Conservation (phyloP, 148 eudicot genomes). For the Suaeda aralocaspica region DNA sequence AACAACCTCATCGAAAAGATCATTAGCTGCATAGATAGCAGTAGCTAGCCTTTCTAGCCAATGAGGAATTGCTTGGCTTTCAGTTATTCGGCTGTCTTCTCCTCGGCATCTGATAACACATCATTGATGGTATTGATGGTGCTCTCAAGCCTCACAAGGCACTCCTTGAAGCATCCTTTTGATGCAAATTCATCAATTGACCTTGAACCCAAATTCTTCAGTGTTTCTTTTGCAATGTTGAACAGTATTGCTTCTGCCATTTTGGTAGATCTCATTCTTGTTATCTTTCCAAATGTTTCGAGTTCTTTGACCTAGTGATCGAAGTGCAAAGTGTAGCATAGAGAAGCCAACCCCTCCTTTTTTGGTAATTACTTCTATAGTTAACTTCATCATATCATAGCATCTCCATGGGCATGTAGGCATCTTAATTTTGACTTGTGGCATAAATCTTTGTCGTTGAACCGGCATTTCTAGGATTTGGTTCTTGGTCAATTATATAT, state of each 20-base stretch:
- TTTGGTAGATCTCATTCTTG: background rate
- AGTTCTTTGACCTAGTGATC: too few relatives aligned
- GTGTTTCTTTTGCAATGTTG: constrained; percentile 4
- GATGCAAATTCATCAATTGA: constrained; percentile 22
- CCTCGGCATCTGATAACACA: constrained; percentile 32
- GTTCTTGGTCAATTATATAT: too few relatives aligned
- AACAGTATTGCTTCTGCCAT: constrained; percentile 30
- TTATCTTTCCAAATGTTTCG: too few relatives aligned
- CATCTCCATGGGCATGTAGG: too few relatives aligned
- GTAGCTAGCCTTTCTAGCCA: constrained; percentile 27
- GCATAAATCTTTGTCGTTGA: too few relatives aligned
- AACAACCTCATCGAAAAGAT: constrained; percentile 27
- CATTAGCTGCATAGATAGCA: constrained; percentile 26
- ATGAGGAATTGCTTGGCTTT: constrained; percentile 9
- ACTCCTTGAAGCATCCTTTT: constrained; percentile 15
- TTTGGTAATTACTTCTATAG: too few relatives aligned
- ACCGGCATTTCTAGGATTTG: too few relatives aligned
- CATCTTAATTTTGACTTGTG: too few relatives aligned
- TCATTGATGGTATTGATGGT: constrained; percentile 19
- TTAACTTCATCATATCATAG: too few relatives aligned
- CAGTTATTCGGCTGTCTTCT: constrained; percentile 5
- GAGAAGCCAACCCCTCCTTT: too few relatives aligned
- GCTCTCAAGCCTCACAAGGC: constrained; percentile 16
- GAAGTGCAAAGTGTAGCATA: too few relatives aligned
- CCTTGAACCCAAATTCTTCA: constrained; percentile 18